Conservation (phyloP, 169 alveolate species). For the Plasmodium inui region DNA sequence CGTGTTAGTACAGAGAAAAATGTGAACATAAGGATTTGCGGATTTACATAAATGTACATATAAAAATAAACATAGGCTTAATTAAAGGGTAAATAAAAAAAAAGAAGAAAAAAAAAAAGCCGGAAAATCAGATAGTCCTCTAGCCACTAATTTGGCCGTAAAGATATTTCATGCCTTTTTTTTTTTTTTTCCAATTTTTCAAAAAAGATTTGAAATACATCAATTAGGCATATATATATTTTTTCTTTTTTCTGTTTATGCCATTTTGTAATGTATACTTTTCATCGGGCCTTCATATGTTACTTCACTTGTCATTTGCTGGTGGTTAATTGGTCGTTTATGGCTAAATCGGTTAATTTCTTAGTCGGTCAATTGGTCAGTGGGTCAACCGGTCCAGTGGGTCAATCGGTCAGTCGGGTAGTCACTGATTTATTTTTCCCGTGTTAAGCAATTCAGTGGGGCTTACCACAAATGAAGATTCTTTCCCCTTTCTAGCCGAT, state of each 20-base stretch:
- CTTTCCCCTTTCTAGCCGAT: neutral
- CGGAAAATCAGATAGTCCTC: conserved; percentile 1
- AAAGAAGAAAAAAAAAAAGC: conserved; percentile 12
- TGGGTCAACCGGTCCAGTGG: neutral
- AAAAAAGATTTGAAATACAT: neutral
- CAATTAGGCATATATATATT: neutral
- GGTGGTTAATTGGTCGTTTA: neutral
- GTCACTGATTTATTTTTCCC: neutral
- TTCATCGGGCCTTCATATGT: neutral
- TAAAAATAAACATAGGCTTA: neutral
- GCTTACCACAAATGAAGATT: neutral
- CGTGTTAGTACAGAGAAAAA: neutral
- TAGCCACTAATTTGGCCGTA: neutral
- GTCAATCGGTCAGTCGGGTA: neutral
- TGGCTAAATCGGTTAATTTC: too few species aligned
- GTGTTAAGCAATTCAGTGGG: neutral
- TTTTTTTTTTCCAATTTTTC: neutral
- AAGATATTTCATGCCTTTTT: neutral
- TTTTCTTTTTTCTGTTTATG: conserved; percentile 1
- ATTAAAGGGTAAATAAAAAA: conserved; percentile 2
- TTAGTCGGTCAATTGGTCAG: too few species aligned
- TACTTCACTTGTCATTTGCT: neutral
- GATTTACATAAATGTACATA: neutral
- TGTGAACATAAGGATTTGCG: neutral
- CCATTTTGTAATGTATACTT: neutral